phyloP scores from a whole-genome alignment of 176 grass and related monocot species.

The bread wheat (Triticum aestivum) region IWGSC_CS_RefSeq_v2.1 NC_057804.1:375433095-375433594 shows the following conservation, averaged over 20 bases:
- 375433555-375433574: constrained; percentile 79
- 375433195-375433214: neutral
- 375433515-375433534: constrained; percentile 85
- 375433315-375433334: too few species aligned
- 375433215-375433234: constrained; percentile 6
- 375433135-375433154: neutral
- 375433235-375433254: neutral
- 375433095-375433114: neutral
- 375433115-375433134: neutral
- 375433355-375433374: too few species aligned
- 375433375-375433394: too few species aligned
- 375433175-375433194: neutral
- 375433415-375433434: neutral
- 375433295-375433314: too few species aligned
- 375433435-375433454: neutral
- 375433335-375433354: too few species aligned
- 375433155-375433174: neutral
- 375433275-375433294: too few species aligned
- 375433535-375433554: constrained; percentile 85
- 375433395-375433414: neutral
- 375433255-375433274: neutral
- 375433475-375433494: constrained; percentile 97
- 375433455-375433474: constrained; percentile 20
- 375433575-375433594: constrained; percentile 79
- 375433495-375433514: constrained; percentile 70